Evolutionary conservation across 768 basidiomycete species (phyloP), one percentile per base, ranked within the genome.

Genomic region (Stropharia rugosoannulata): DNA sequence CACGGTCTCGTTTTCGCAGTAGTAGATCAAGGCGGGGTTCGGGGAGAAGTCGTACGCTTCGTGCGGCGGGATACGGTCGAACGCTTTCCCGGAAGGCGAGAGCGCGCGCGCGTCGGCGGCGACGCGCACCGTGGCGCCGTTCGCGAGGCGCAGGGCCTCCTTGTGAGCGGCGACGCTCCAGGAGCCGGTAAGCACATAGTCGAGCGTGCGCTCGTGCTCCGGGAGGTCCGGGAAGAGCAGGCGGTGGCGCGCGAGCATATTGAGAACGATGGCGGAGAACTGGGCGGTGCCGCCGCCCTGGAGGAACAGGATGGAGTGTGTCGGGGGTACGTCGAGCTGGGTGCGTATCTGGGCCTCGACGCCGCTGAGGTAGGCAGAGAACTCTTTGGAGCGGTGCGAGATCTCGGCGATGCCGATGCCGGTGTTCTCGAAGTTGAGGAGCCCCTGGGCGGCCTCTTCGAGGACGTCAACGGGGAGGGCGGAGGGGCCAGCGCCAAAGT

Each of bases 1-100:
- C 55, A 98, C 90, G 12, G 97, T 99, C 77, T 99, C 97, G 78
- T 99, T 99, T 71, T 97, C 97, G 81, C 97, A 99, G 75, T 97
- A 98, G 75, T 96, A 98, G 56, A 98, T 87, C 62, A 95, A 81
- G 25, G 90, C 95, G 12, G 96, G 87, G 66, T 86, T 81, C n/a
- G 72, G 59, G 7, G 89, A 89, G 75, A 98, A 93, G 9, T 72
- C 68, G 80, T 89, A 98, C 51, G 80, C 79, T 51, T 76, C 72
- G 67, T 83, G 85, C 10, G 85, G 74, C 8, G 97, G 95, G 67
- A 98, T 84, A 59, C 81, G 84, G 61, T 93, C 87, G 71, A 88
- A 91, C 0, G 85, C 76, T 66, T 88, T 87, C 53, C 80, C 83
- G 64, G 87, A 84, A 49, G 76, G 71, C 11, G 87, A 89, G 59